Evolutionary conservation across 805 yeast genomes (phyloP).

Genomic region (Ascoidea asiatica): DNA sequence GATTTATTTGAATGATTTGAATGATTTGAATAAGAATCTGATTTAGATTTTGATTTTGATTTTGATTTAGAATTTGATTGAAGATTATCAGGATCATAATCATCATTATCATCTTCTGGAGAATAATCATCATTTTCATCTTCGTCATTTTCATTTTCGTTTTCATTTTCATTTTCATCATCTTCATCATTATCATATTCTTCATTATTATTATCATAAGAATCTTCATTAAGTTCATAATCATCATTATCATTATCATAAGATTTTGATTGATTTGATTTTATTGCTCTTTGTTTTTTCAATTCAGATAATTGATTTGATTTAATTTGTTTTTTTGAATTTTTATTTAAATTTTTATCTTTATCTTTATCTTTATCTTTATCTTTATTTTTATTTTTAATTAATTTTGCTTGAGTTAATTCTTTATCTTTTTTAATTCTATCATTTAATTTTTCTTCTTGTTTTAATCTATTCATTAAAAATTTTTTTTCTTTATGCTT

Average conservation of each 20-base stretch:
- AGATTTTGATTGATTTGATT: conserved; percentile 27
- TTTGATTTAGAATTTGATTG: too few species aligned
- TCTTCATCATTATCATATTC: conserved; percentile 17
- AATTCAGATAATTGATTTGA: conserved; percentile 54
- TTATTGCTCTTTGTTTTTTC: conserved; percentile 62
- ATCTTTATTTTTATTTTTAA: conserved; percentile 16
- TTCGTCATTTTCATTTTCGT: conserved; percentile 5
- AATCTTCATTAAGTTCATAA: conserved; percentile 9
- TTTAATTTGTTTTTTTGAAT: conserved; percentile 22
- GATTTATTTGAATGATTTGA: too few species aligned
- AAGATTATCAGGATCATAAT: conserved; percentile 21
- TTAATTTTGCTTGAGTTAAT: conserved; percentile 27
- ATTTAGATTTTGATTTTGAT: conserved; percentile 24
- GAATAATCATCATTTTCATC: conserved; percentile 13
- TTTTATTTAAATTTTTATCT: conserved; percentile 15
- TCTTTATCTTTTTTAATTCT: too few species aligned
- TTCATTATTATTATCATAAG: conserved; percentile 11
- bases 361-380: too few species aligned
- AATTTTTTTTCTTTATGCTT: conserved; percentile 73
- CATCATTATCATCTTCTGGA: conserved; percentile 27
- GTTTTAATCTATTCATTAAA: conserved; percentile 69
- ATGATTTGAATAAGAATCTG: too few species aligned
- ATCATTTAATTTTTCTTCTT: conserved; percentile 35
- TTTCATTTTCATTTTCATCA: conserved; percentile 15
- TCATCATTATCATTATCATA: conserved; percentile 34